phyloP scores from a whole-genome alignment of 768 basidiomycete species.

The Boletus vermiculosoides region DNA sequence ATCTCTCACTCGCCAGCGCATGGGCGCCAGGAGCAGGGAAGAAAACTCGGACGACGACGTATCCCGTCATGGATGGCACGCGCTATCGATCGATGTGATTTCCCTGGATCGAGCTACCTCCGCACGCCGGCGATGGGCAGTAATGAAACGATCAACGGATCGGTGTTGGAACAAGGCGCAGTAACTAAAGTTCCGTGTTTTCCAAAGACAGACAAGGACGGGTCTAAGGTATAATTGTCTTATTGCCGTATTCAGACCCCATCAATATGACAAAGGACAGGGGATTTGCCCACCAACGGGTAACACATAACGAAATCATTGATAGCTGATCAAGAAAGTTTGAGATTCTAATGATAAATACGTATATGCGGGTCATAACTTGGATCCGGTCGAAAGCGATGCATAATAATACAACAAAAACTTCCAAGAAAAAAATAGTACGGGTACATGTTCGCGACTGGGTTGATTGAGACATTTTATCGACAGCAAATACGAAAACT shows the following conservation, averaged over 20 bases:
- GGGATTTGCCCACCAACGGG: slow-evolving; percentile 18
- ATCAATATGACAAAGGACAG: slow-evolving; percentile 6
- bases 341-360: slow-evolving; percentile 25
- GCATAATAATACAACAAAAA: slow-evolving; percentile 30
- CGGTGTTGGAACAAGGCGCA: slow-evolving; percentile 4
- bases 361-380: slow-evolving; percentile 5
- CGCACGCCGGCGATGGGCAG: slow-evolving; percentile 19
- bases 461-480: slow-evolving; percentile 17
- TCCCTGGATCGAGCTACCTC: slow-evolving; percentile 17
- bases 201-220: slow-evolving; percentile 4
- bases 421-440: slow-evolving; percentile 30
- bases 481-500: slow-evolving; percentile 26
- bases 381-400: slow-evolving; percentile 18
- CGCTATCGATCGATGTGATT: slow-evolving; percentile 22
- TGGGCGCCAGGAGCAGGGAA: not conserved
- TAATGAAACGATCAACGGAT: slow-evolving; percentile 17
- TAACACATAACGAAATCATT: slow-evolving; percentile 22
- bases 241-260: slow-evolving; percentile 5
- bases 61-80: slow-evolving; percentile 11
- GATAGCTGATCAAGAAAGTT: slow-evolving; percentile 28
- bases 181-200: slow-evolving; percentile 8
- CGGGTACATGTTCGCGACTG: slow-evolving; percentile 22
- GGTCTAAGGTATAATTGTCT: not conserved
- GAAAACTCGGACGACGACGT: not conserved
- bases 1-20: not conserved